Base-by-base conservation (phyloP, 1,284 basidiomycete genomes). In the Albatrellus sp. region DNA sequence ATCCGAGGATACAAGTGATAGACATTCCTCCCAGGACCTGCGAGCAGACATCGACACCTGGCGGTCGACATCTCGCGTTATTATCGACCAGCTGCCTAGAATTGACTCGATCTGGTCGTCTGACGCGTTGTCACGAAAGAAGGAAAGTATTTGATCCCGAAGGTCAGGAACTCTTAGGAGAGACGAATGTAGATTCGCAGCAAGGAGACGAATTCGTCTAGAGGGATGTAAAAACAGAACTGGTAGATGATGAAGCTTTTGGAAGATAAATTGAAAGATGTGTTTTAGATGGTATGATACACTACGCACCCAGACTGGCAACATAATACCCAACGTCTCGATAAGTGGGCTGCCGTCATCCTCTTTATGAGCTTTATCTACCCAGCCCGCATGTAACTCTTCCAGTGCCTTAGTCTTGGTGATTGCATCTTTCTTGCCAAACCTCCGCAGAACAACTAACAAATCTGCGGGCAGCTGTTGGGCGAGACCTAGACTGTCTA, bases 361-460 rank as follows among this genome's bases (percentile, higher is more conserved):
- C 38, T 62, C 61, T 34, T 60, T 66, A 44, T 60, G 56, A 24
- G 62, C 69, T 30, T 64, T 69, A 17, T 75, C 72, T 19, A 90
- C 63, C 88, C 88, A 94, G 1, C 61, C 69, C 8, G 72, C 60
- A 48, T 75, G 71, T 19, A 98, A 62, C 47, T 93, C 91, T 57
- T 98, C 94, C 48, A 98, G 64, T 0, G 90, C 92, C 53, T 87
- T 81, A 13, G 75, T 67, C 57, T 91, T 84, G 1, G 94, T 98
- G 36, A 90, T 75, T 14, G 77, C 75, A 51, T 96, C 92, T 67
- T 96, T 97, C 73, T 98, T 98, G 29, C 77, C 80, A 37, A 98
- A 68, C 45, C 80, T 77, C 42, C 90, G 67, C 40, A 98, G 69
- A 1, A 91, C 73, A 17, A 98, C 77, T 12, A 94, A 73, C 14